Percentiles rank a stretch among this genome's conserved stretches.
Conservation (phyloP, 2,329 filamentous ascomycete species). For the Penicillium sp. region DNA sequence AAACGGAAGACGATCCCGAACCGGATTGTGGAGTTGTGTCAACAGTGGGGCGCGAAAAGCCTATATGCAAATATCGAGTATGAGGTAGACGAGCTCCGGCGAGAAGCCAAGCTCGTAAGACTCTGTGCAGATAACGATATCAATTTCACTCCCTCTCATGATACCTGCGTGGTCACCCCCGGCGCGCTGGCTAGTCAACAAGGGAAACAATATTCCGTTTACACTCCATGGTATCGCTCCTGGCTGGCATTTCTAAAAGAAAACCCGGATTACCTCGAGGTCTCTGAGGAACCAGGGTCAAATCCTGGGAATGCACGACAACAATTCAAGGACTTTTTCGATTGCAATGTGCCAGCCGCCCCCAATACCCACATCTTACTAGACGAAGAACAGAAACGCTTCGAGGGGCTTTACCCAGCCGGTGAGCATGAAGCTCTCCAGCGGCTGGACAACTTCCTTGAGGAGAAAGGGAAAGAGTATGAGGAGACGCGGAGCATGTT, state of each 20-base stretch:
- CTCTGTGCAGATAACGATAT: slow-evolving; percentile 56
- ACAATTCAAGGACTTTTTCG: slow-evolving; percentile 51
- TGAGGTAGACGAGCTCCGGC: slow-evolving; percentile 77
- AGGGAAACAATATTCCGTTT: slow-evolving; percentile 75
- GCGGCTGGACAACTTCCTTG: slow-evolving; percentile 59
- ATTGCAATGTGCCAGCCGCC: slow-evolving; percentile 50
- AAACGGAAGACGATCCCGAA: slow-evolving; percentile 54
- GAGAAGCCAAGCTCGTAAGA: slow-evolving; percentile 61
- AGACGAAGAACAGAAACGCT: slow-evolving; percentile 50
- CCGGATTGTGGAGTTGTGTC: slow-evolving; percentile 56
- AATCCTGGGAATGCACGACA: slow-evolving; percentile 47
- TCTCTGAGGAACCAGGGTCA: slow-evolving; percentile 49
- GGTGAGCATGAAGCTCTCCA: slow-evolving; percentile 63
- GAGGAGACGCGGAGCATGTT: slow-evolving; percentile 59
- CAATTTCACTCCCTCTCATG: slow-evolving; percentile 63
- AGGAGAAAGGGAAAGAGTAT: slow-evolving; percentile 56
- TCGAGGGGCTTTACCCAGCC: slow-evolving; percentile 58
- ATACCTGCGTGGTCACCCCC: slow-evolving; percentile 73
- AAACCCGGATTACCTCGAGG: slow-evolving; percentile 58
- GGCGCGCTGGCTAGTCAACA: slow-evolving; percentile 57
- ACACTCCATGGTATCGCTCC: slow-evolving; percentile 68
- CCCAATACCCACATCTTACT: slow-evolving; percentile 56
- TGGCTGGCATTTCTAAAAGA: slow-evolving; percentile 67
- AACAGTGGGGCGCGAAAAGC: slow-evolving; percentile 64
- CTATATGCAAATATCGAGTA: slow-evolving; percentile 81